These are phyloP conservation scores for Saccharum spontaneum DNA, from an alignment of 176 grass and related monocot species.

Conservation along the genomic window DNA sequence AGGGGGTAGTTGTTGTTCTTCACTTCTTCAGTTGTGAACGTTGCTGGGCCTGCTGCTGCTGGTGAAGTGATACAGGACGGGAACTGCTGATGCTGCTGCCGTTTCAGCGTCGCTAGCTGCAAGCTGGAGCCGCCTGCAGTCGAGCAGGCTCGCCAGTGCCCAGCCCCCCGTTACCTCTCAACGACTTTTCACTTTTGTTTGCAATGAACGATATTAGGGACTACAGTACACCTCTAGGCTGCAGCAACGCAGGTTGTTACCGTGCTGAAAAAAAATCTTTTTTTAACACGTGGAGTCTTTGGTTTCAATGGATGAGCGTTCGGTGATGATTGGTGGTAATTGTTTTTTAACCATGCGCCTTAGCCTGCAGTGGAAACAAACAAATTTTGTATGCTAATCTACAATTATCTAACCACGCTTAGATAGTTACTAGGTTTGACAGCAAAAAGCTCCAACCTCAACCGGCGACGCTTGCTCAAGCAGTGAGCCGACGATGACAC, in stretches of 20 bases:
- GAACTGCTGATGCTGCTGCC: conserved; percentile 11
- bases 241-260: conserved; percentile 8
- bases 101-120: not conserved
- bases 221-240: too few relatives aligned
- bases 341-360: not conserved
- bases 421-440: too few relatives aligned
- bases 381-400: too few relatives aligned
- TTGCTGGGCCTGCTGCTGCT: not conserved
- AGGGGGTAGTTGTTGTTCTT: not conserved
- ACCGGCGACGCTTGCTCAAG: too few relatives aligned
- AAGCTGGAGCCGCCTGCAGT: not conserved
- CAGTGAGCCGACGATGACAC: too few relatives aligned
- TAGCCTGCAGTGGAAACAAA: too few relatives aligned
- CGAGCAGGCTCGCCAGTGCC: not conserved
- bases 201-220: not conserved
- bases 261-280: not conserved
- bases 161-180: not conserved
- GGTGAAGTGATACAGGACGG: conserved; percentile 24
- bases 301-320: not conserved
- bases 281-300: not conserved
- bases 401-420: too few relatives aligned
- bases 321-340: too few relatives aligned
- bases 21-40: not conserved
- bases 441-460: too few relatives aligned
- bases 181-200: conserved; percentile 23